Evolutionary conservation across 352 stramenopile genomes (phyloP).

Genomic region (Aphanomyces astaci): DNA sequence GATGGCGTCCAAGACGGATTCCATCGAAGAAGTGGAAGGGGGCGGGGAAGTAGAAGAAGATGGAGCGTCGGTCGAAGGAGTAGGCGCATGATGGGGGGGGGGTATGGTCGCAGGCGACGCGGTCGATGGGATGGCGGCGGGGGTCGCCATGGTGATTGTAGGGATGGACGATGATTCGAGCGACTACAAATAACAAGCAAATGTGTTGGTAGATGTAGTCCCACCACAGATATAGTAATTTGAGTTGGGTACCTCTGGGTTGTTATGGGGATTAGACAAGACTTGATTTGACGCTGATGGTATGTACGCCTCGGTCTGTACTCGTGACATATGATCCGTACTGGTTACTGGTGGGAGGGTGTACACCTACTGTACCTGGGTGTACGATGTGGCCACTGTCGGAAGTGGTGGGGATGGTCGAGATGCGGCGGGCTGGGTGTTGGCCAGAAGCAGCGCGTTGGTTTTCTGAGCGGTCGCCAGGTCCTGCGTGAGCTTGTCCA

Average conservation of each 20-base stretch:
- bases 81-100: background rate
- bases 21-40: background rate
- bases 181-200: no score
- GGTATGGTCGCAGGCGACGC: background rate
- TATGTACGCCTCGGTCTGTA: no score
- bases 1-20: background rate
- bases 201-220: no score
- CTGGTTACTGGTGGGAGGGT: no score
- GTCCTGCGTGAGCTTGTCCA: conserved; percentile 26
- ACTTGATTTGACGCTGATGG: no score
- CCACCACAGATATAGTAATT: background rate
- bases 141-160: background rate
- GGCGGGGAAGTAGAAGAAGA: background rate
- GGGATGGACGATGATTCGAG: no score
- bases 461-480: conserved; percentile 26
- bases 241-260: background rate
- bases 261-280: no score
- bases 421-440: background rate
- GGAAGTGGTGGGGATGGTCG: background rate
- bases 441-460: background rate
- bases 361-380: no score
- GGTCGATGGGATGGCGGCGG: background rate
- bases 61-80: background rate
- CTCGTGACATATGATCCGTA: no score
- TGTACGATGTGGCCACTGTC: background rate